phyloP scores from a whole-genome alignment of 2,329 filamentous ascomycete species.

The Cladosporium sp. region DNA sequence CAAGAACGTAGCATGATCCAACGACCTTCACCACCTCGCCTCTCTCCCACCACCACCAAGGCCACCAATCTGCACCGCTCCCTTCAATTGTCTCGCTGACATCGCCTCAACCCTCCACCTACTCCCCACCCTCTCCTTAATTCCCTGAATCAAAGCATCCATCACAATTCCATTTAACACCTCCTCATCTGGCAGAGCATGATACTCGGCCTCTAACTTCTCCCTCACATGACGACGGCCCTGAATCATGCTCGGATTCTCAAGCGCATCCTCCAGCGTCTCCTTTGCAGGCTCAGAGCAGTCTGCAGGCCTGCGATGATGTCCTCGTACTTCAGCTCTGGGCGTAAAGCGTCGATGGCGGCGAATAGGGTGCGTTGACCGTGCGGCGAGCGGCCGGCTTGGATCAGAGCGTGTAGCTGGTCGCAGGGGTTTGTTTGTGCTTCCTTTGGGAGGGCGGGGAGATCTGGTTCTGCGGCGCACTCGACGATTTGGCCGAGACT shows the following conservation, averaged over 20 bases:
- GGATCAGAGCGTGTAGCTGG: neutral
- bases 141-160: neutral
- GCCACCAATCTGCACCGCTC: no score
- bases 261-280: neutral
- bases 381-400: neutral
- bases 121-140: neutral
- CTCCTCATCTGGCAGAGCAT: neutral
- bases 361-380: neutral
- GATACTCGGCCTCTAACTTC: neutral
- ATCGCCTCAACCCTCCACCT: neutral
- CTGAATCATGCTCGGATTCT: neutral
- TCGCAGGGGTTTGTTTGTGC: neutral
- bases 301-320: neutral
- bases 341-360: neutral
- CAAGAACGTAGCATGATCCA: no score
- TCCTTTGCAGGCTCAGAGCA: neutral
- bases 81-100: neutral
- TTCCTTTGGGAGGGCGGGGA: neutral
- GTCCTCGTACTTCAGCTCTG: neutral
- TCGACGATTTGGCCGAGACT: no score
- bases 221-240: neutral
- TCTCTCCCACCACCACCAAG: no score
- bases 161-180: neutral
- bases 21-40: no score
- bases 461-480: neutral